Evolutionary conservation across 2,329 filamentous ascomycete species (phyloP), one percentile per base, ranked within the genome.

Genomic region (Gnomoniopsis smithogilvyi): DNA sequence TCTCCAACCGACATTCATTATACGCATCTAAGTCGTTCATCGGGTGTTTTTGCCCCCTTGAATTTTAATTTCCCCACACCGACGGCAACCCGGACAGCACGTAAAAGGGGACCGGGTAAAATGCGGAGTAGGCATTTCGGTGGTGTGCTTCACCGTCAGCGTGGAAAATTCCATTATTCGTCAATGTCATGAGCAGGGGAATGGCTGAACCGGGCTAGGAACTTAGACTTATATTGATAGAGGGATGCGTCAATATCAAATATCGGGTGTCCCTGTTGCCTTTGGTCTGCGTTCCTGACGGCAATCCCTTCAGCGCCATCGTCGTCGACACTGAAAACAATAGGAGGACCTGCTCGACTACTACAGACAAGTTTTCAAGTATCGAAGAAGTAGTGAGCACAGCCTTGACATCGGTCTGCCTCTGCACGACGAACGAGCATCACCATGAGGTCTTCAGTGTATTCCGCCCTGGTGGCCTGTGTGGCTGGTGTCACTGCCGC

Each of bases 401-500:
- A 19, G 36, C 17, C 15, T 14, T 21, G 51, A 43, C 47, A 61
- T 48, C 46, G 47, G 34, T 51, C 51, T 46, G 47, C 34, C 17
- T 48, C 14, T 22, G 22, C n/a, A 11, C 17, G 24, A 48, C 21
- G 4, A 30, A 24, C 24, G 24, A 46, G 26, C 36, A 57, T 50
- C 54, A 53, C 41, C 26, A 67, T 66, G 65, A 68, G 56, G 51
- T 60, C 61, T 38, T 63, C 62, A 0, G 26, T 61, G 47, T 59
- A 64, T 47, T 38, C 67, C 46, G 50, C 58, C 30, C 26, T 59
- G 50, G 51, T 68, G 62, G 63, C 62, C 33, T 59, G 59, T 17
- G 64, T 57, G 17, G 56, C 59, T 43, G 54, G 58, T 26, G 63
- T 60, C 3, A 34, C 62, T 14, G 64, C 60, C 15, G 62, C 61